Conservation (phyloP, 371 early-diverging fungal species). For the Mortierella sp. region DNA sequence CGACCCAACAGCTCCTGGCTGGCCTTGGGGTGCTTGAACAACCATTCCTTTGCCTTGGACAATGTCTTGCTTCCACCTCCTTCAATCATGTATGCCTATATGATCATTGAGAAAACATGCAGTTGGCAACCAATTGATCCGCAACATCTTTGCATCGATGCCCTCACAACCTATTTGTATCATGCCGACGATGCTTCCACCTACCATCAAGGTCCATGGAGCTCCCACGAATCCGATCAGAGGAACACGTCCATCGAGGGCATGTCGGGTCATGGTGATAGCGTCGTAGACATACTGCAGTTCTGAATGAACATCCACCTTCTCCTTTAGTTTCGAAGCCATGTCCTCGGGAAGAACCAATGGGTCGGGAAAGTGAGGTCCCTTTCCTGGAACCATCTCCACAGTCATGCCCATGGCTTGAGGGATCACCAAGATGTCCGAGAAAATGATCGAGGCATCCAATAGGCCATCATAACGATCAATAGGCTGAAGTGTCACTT, state of each 20-base stretch:
- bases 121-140: not conserved
- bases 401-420: conserved; percentile 96
- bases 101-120: not conserved
- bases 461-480: conserved; percentile 89
- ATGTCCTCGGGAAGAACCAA: conserved; percentile 81
- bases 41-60: conserved; percentile 89
- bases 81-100: conserved; percentile 96
- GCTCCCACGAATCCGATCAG: conserved; percentile 96
- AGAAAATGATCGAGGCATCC: conserved; percentile 98
- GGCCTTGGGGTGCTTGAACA: conserved; percentile 84
- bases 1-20: conserved; percentile 82
- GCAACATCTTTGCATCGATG: too few relatives aligned
- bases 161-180: not conserved
- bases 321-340: conserved; percentile 62
- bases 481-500: conserved; percentile 96
- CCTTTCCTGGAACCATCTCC: conserved; percentile 92
- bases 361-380: conserved; percentile 93
- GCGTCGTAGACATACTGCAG: conserved; percentile 96
- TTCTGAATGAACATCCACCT: conserved; percentile 78
- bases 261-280: conserved; percentile 90
- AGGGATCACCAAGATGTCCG: conserved; percentile 96
- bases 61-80: conserved; percentile 96
- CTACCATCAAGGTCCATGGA: conserved; percentile 95
- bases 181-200: not conserved
- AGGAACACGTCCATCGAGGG: conserved; percentile 89